Percentiles rank a stretch among this genome's conserved stretches.
Evolutionary conservation across 805 yeast species (phyloP).

Genomic region (Limtongia smithiae): DNA sequence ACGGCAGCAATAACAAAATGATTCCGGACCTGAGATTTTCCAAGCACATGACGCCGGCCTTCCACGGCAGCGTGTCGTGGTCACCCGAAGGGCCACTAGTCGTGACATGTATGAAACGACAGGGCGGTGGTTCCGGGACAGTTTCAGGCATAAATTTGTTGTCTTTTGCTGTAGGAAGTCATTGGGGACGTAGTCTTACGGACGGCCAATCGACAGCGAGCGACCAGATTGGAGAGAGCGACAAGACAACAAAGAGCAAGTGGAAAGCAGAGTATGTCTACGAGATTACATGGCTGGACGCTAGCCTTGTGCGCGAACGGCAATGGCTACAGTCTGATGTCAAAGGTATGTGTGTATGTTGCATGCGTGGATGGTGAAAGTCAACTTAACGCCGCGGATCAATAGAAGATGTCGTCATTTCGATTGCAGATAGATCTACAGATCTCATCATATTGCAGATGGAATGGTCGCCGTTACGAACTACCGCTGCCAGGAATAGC

Average conservation of each 20-base stretch:
- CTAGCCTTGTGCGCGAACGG: no score
- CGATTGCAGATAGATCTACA: background rate
- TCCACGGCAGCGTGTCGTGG: conserved; percentile 7
- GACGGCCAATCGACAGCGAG: no score
- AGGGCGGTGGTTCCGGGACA: background rate
- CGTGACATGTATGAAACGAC: background rate
- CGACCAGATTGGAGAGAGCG: no score
- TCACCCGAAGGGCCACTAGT: conserved; percentile 23
- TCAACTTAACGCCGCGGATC: no score
- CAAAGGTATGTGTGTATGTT: no score
- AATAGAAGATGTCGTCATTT: background rate
- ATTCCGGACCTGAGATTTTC: conserved; percentile 14
- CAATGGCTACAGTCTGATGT: no score
- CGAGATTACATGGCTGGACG: no score
- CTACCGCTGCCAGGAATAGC: background rate
- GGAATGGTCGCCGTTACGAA: conserved; percentile 9
- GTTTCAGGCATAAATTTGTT: conserved; percentile 7
- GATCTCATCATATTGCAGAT: conserved; percentile 1
- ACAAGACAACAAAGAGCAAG: no score
- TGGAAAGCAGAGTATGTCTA: no score
- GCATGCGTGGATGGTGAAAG: no score
- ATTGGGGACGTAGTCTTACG: conserved; percentile 6
- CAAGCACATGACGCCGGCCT: conserved; percentile 11
- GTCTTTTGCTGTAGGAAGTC: conserved; percentile 3
- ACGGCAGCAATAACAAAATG: conserved; percentile 1